Conservation (phyloP, 805 yeast species). For the Ogataea trehalophila region DNA sequence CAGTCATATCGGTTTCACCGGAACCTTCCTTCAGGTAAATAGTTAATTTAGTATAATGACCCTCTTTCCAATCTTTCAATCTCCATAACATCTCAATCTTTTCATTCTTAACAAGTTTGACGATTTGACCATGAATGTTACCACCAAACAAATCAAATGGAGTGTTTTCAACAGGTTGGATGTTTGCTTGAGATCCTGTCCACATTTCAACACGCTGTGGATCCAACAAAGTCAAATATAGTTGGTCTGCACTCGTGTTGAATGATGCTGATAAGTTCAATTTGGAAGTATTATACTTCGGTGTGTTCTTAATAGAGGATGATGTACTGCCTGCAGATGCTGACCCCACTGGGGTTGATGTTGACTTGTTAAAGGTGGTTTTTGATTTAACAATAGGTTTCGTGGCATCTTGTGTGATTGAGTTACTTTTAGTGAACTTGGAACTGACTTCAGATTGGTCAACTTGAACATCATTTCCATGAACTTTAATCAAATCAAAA, state of each 20-base stretch:
- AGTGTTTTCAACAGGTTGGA: constrained; percentile 57
- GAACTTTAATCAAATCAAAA: constrained; percentile 62
- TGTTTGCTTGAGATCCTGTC: constrained; percentile 70
- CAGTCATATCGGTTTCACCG: constrained; percentile 79
- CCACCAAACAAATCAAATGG: constrained; percentile 80
- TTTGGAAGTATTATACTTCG: constrained; percentile 66
- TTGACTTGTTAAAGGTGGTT: constrained; percentile 23
- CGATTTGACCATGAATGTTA: constrained; percentile 67
- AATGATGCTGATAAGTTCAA: constrained; percentile 74
- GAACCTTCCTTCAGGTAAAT: constrained; percentile 70
- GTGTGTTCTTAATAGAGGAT: constrained; percentile 10
- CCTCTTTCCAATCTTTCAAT: constrained; percentile 81
- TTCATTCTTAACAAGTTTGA: constrained; percentile 53
- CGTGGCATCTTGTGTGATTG: constrained; percentile 36
- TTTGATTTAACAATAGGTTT: constrained; percentile 26
- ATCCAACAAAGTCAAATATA: constrained; percentile 72
- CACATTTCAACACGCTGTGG: constrained; percentile 82
- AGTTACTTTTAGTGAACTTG: constrained; percentile 39
- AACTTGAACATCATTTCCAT: constrained; percentile 86
- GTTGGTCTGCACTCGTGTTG: constrained; percentile 82
- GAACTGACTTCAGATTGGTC: constrained; percentile 62
- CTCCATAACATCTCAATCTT: constrained; percentile 79
- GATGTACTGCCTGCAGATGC: constrained; percentile 1
- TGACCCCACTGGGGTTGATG: constrained; percentile 4
- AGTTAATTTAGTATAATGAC: constrained; percentile 66